Evolutionary conservation across 768 basidiomycete species (phyloP).

Genomic region (Termitomyces sp.): DNA sequence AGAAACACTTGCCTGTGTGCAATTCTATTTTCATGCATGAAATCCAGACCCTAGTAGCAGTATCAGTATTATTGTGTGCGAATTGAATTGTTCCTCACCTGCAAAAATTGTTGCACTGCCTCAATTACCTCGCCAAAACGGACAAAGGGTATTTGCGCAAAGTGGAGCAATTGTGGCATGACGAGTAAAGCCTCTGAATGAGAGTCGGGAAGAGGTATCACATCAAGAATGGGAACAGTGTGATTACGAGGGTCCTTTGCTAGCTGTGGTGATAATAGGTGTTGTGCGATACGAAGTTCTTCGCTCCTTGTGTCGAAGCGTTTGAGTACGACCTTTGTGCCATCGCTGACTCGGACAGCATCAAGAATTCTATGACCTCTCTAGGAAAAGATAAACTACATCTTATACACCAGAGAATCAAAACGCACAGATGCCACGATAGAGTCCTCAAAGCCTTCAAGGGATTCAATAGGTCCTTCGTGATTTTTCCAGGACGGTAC

Average conservation of each 20-base stretch:
- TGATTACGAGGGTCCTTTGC: constrained; percentile 16
- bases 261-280: constrained; percentile 9
- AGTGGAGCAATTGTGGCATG: constrained; percentile 15
- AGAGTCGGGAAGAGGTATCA: constrained; percentile 15
- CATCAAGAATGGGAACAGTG: constrained; percentile 17
- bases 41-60: constrained; percentile 13
- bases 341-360: constrained; percentile 13
- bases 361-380: constrained; percentile 2
- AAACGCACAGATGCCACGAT: background rate
- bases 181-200: constrained; percentile 12
- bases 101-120: constrained; percentile 13
- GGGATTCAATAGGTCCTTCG: background rate
- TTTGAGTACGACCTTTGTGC: constrained; percentile 15
- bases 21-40: constrained; percentile 16
- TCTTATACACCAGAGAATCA: background rate
- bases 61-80: background rate
- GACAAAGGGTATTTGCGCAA: constrained; percentile 15
- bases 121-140: constrained; percentile 17
- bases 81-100: constrained; percentile 8
- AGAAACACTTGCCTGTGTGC: constrained; percentile 9
- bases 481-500: background rate
- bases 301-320: background rate
- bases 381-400: background rate
- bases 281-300: constrained; percentile 10
- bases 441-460: background rate